phyloP scores from a whole-genome alignment of 1,284 basidiomycete genomes.

The Singerocomus rubriflavus region DNA sequence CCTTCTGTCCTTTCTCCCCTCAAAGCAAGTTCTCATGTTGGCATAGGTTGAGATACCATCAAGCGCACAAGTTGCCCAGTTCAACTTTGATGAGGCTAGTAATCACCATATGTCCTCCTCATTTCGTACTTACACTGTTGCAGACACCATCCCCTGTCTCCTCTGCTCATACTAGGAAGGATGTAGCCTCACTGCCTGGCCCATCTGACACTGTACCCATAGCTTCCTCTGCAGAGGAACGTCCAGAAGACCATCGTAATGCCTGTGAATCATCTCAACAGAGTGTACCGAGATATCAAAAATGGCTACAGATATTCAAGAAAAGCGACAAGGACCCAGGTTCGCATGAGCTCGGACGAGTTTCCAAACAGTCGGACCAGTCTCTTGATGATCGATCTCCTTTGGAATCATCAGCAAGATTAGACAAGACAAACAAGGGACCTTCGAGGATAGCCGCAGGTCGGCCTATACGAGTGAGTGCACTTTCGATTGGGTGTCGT shows the following conservation, averaged over 20 bases:
- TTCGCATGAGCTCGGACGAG: neutral
- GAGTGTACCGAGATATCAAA: neutral
- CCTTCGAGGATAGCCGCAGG: neutral
- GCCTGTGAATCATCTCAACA: too few species aligned
- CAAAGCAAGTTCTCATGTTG: neutral
- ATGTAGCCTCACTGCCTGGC: neutral
- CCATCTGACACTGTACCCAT: neutral
- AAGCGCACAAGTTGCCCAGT: neutral
- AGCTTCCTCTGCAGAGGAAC: neutral
- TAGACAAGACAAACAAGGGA: neutral
- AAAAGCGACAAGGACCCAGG: neutral
- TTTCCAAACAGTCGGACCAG: too few species aligned
- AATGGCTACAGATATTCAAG: neutral
- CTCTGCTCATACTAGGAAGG: neutral
- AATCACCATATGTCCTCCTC: neutral
- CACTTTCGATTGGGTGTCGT: neutral
- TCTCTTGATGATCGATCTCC: neutral
- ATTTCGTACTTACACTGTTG: neutral
- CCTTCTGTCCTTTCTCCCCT: neutral
- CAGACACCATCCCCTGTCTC: neutral
- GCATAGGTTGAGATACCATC: neutral
- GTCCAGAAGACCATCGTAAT: neutral
- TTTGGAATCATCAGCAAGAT: neutral
- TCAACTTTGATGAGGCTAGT: neutral
- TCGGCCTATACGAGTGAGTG: neutral